Evolutionary conservation across 129 eudicot genomes (phyloP).

Genomic region (Centrapalus pauciflorus): DNA sequence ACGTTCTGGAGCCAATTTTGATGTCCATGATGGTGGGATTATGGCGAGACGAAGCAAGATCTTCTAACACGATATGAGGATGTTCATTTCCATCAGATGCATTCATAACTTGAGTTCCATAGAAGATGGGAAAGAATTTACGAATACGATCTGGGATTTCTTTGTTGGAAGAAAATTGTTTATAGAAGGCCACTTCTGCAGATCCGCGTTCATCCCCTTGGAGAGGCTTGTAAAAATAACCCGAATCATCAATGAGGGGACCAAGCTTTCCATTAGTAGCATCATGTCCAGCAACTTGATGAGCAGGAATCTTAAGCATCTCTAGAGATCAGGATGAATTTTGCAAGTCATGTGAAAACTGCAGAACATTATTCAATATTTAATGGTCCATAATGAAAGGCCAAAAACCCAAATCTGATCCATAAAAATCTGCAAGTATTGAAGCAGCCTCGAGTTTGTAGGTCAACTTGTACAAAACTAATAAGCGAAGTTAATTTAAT

Average conservation of each 20-base stretch:
- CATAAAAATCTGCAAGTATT: too few relatives aligned
- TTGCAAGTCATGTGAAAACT: background rate
- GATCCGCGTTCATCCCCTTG: slow-evolving; percentile 70
- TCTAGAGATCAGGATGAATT: background rate
- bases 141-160: slow-evolving; percentile 43
- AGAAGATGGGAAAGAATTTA: slow-evolving; percentile 58
- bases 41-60: slow-evolving; percentile 30
- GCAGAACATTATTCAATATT: background rate
- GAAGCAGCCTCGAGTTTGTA: too few relatives aligned
- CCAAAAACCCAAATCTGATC: too few relatives aligned
- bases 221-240: slow-evolving; percentile 87
- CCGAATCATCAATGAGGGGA: slow-evolving; percentile 68
- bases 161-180: slow-evolving; percentile 37
- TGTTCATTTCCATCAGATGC: slow-evolving; percentile 72
- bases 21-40: slow-evolving; percentile 77
- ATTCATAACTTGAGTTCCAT: slow-evolving; percentile 59
- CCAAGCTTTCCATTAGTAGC: slow-evolving; percentile 61
- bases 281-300: slow-evolving; percentile 95
- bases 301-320: slow-evolving; percentile 65
- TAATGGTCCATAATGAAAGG: background rate
- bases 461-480: too few relatives aligned
- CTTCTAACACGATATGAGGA: slow-evolving; percentile 69
- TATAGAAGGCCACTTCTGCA: slow-evolving; percentile 55
- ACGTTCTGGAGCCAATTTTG: slow-evolving; percentile 81
- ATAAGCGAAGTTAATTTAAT: too few relatives aligned